Evolutionary conservation across 306 rosid species (phyloP).

Genomic region (Hylodesmum podocarpum): DNA sequence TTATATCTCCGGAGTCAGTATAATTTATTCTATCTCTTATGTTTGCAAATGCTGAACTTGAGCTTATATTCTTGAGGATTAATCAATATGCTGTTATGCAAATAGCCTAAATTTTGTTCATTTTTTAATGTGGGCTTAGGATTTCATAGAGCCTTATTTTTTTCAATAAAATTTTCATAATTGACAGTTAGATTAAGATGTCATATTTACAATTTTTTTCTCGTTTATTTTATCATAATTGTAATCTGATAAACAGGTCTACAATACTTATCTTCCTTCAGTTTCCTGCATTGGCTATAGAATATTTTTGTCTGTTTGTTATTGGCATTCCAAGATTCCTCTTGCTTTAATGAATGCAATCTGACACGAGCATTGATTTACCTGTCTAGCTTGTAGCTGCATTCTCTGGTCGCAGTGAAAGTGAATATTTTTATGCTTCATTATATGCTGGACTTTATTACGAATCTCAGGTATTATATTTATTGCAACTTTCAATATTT

Average conservation of each 20-base stretch:
- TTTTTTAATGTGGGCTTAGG: background rate
- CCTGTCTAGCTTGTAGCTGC: slow-evolving; percentile 69
- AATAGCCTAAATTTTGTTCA: background rate
- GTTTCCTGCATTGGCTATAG: background rate
- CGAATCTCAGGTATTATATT: slow-evolving; percentile 89
- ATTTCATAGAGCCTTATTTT: background rate
- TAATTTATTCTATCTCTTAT: background rate
- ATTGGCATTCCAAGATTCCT: slow-evolving; percentile 15
- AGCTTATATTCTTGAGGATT: background rate
- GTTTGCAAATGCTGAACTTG: background rate
- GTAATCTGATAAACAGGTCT: background rate
- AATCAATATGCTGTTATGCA: background rate
- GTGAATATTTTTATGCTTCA: slow-evolving; percentile 72
- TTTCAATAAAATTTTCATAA: background rate
- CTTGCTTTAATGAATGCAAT: background rate
- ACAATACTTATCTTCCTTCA: background rate
- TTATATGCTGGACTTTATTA: slow-evolving; percentile 81
- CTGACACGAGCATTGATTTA: slow-evolving; percentile 39
- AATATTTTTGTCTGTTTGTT: background rate
- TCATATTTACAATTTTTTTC: background rate
- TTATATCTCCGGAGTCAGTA: background rate
- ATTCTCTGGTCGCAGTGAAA: slow-evolving; percentile 62
- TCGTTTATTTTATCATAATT: background rate
- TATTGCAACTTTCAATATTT: slow-evolving; percentile 19
- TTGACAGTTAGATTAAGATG: background rate